These are phyloP conservation scores for Sonneratia alba DNA, from an alignment of 345 rosid genomes.

Conservation along the genomic window DNA sequence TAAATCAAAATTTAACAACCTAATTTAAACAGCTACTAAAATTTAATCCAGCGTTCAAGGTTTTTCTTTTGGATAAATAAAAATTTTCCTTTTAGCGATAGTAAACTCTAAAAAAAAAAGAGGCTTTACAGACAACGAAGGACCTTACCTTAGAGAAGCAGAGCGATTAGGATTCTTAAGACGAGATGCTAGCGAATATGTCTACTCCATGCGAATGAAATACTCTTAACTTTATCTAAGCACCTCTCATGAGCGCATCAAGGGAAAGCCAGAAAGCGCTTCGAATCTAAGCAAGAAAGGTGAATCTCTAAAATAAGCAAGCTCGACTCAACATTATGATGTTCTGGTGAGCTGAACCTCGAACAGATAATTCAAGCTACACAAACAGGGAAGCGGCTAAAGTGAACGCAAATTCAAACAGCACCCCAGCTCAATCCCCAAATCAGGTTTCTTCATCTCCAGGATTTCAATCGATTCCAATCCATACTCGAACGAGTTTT, in stretches of 20 bases:
- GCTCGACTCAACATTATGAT: not conserved
- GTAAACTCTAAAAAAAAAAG: no score
- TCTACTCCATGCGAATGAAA: not conserved
- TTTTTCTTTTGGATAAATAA: not conserved
- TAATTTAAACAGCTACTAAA: not conserved
- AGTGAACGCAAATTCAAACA: not conserved
- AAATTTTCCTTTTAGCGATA: not conserved
- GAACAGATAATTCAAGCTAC: not conserved
- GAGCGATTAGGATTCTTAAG: no score
- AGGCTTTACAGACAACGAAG: not conserved
- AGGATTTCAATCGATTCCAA: not conserved
- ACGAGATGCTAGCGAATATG: not conserved
- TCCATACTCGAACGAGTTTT: not conserved
- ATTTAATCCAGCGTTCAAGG: no score
- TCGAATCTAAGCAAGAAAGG: not conserved
- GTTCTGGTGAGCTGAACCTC: not conserved
- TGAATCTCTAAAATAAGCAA: not conserved
- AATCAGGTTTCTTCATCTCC: not conserved
- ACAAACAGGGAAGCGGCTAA: not conserved
- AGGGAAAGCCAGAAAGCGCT: not conserved
- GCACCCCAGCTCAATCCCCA: not conserved
- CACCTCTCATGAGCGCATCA: not conserved
- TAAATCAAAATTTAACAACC: not conserved
- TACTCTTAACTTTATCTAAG: not conserved
- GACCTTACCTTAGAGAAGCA: not conserved